Evolutionary conservation across 176 grass and related monocot species (phyloP).

Genomic region (Elaeis guineensis): DNA sequence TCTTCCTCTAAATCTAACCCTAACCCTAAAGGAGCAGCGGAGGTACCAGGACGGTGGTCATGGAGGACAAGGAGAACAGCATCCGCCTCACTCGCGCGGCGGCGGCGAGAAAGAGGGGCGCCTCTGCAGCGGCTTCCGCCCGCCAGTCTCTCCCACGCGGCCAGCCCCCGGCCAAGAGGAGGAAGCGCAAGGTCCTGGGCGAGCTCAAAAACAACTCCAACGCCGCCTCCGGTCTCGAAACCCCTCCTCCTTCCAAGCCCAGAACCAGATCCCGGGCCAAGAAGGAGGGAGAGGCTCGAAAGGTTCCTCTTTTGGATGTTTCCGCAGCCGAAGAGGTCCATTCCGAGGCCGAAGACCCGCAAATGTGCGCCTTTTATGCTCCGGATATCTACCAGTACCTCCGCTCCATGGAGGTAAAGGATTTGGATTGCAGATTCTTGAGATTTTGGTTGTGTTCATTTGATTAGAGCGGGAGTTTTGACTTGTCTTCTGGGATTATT

Average conservation of each 20-base stretch:
- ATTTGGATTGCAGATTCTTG: background rate
- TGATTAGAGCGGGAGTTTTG: no score
- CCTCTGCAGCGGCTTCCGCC: background rate
- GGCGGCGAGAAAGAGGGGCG: no score
- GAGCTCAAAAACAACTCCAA: background rate
- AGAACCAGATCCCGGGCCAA: constrained; percentile 3
- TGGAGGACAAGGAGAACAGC: constrained; percentile 4
- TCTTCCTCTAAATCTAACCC: background rate
- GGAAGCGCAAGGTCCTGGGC: background rate
- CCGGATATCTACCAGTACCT: constrained; percentile 28
- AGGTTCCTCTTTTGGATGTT: no score
- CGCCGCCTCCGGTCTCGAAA: background rate
- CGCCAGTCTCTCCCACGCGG: no score
- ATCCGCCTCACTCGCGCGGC: constrained; percentile 3
- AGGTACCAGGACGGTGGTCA: background rate
- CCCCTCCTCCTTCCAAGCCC: constrained; percentile 2
- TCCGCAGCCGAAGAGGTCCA: no score
- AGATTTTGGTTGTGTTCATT: no score
- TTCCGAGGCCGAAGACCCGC: background rate
- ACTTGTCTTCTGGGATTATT: constrained; percentile 1
- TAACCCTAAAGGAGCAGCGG: background rate
- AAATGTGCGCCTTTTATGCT: constrained; percentile 7
- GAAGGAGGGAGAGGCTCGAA: background rate
- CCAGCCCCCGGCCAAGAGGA: constrained; percentile 1
- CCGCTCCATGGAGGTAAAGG: constrained; percentile 39